phyloP scores from a whole-genome alignment of 768 basidiomycete species.

The Lactifluus subvellereus region DNA sequence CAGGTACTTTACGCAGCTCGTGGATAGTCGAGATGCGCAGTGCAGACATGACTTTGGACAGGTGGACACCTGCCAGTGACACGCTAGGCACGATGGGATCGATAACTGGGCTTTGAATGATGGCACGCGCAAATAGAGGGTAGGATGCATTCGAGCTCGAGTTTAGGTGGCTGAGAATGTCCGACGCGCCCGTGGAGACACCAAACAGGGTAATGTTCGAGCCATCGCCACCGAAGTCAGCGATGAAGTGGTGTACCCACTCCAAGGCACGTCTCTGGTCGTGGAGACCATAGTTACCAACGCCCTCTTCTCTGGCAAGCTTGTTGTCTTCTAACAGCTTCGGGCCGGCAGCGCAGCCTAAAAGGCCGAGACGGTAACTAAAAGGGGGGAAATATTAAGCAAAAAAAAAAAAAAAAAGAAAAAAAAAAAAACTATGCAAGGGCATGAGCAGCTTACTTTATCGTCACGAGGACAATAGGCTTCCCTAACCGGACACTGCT shows the following conservation, averaged over 20 bases:
- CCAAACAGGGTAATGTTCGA: constrained; percentile 34
- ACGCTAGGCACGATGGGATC: constrained; percentile 59
- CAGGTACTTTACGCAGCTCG: constrained; percentile 54
- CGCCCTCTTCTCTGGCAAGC: constrained; percentile 57
- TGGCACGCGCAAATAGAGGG: constrained; percentile 67
- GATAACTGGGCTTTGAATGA: constrained; percentile 66
- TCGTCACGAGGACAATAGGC: constrained; percentile 64
- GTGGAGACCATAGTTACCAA: constrained; percentile 63
- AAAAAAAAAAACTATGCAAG: constrained; percentile 13
- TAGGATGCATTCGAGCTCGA: constrained; percentile 53
- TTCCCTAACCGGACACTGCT: constrained; percentile 57
- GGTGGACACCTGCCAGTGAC: constrained; percentile 55
- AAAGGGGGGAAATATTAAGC: constrained; percentile 5
- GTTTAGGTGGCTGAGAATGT: constrained; percentile 41
- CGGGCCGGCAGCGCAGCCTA: constrained; percentile 68
- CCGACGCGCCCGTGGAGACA: constrained; percentile 32
- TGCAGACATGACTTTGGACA: constrained; percentile 56
- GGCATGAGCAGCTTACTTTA: constrained; percentile 52
- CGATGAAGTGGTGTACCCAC: constrained; percentile 49
- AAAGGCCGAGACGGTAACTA: constrained; percentile 71
- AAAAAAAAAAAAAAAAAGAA: constrained; percentile 11
- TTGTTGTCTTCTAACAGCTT: constrained; percentile 64
- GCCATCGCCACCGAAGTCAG: constrained; percentile 48
- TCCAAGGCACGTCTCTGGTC: constrained; percentile 40
- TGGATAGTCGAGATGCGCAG: constrained; percentile 51